A percentile compares a stretch with the other conserved stretches of the same genome.
Evolutionary conservation across 1,284 basidiomycete genomes (phyloP).

Genomic region (Pseudozyma tsukubaensis): DNA sequence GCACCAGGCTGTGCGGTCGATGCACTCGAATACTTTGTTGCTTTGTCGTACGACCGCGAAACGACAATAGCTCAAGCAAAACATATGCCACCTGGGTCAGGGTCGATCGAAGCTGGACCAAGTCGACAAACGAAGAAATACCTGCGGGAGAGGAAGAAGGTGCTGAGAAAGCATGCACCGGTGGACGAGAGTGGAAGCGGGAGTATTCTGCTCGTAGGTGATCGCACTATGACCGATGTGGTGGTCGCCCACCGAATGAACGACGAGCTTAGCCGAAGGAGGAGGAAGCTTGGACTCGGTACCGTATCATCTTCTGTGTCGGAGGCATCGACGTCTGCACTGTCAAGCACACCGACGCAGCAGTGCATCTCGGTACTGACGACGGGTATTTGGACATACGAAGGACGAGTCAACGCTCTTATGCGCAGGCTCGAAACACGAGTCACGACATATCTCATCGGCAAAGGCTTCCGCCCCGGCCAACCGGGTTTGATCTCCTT

Average conservation of each 20-base stretch:
- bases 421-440: conserved; percentile 63
- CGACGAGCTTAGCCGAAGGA: conserved; percentile 37
- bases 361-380: conserved; percentile 67
- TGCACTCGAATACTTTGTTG: conserved; percentile 75
- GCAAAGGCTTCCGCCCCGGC: conserved; percentile 45
- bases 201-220: conserved; percentile 82
- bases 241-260: conserved; percentile 81
- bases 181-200: conserved; percentile 71
- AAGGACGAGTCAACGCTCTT: conserved; percentile 62
- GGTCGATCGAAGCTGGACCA: conserved; percentile 33
- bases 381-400: conserved; percentile 63
- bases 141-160: conserved; percentile 27
- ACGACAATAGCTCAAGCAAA: conserved; percentile 62
- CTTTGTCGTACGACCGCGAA: conserved; percentile 52
- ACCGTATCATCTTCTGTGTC: not conserved
- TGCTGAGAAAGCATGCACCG: conserved; percentile 72
- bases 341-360: conserved; percentile 9
- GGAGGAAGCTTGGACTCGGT: conserved; percentile 48
- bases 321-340: conserved; percentile 8
- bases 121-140: conserved; percentile 26
- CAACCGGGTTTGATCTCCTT: conserved; percentile 26
- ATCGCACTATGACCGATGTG: conserved; percentile 89
- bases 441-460: conserved; percentile 37
- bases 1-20: conserved; percentile 75
- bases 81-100: conserved; percentile 23